Conservation (phyloP, 495 filamentous ascomycete genomes). For the Parathielavia appendiculata region DNA sequence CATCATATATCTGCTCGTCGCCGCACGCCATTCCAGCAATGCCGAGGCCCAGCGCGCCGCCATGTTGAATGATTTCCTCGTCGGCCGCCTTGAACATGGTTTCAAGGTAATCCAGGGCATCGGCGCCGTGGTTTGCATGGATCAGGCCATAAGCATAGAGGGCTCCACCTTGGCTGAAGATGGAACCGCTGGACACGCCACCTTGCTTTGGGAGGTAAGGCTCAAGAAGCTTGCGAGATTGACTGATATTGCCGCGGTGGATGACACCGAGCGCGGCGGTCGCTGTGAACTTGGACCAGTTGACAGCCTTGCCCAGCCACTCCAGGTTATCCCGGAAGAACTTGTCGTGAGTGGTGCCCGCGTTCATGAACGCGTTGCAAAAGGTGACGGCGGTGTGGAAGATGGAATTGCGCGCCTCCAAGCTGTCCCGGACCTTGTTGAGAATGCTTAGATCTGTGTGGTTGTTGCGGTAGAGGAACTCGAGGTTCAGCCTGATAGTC, state of each 20-base stretch:
- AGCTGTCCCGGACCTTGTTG: conserved; percentile 90
- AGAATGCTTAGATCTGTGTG: conserved; percentile 76
- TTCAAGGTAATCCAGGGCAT: conserved; percentile 83
- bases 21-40: conserved; percentile 98
- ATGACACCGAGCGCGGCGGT: conserved; percentile 96
- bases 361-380: conserved; percentile 98
- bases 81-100: conserved; percentile 79
- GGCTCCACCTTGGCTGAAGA: conserved; percentile 93
- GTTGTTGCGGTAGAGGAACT: conserved; percentile 95
- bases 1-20: conserved; percentile 83
- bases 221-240: conserved; percentile 87
- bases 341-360: conserved; percentile 94
- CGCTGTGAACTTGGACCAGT: conserved; percentile 99
- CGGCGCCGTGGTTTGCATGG: conserved; percentile 93
- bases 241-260: conserved; percentile 86
- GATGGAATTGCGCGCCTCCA: conserved; percentile 94
- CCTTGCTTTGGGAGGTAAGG: conserved; percentile 84
- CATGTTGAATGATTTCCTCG: conserved; percentile 95
- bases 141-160: conserved; percentile 95
- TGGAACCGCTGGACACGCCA: conserved; percentile 65
- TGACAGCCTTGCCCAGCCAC: conserved; percentile 97
- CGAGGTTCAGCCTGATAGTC: conserved; percentile 86
- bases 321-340: conserved; percentile 98
- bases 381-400: conserved; percentile 97
- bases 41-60: conserved; percentile 89